phyloP scores from a whole-genome alignment of 2,329 filamentous ascomycete genomes.

The Neonectria punicea region DNA sequence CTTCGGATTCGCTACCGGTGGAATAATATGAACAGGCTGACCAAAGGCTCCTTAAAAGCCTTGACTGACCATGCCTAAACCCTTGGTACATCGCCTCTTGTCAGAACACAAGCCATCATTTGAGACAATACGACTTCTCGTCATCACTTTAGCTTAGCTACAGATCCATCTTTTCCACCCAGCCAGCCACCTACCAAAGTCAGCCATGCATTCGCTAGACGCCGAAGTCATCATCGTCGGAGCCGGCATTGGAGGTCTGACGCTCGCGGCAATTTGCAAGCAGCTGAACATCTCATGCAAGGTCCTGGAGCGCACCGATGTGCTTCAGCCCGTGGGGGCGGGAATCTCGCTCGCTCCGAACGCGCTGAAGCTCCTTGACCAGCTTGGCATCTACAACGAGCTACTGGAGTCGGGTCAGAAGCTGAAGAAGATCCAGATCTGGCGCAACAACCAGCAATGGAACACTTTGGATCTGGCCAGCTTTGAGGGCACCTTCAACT shows the following conservation, averaged over 20 bases:
- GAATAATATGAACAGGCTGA: not conserved
- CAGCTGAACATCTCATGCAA: constrained; percentile 22
- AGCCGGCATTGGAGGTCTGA: constrained; percentile 22
- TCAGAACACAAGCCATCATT: not conserved
- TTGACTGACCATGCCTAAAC: constrained; percentile 1
- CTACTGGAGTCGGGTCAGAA: constrained; percentile 20
- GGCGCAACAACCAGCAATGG: constrained; percentile 24
- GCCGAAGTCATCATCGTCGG: constrained; percentile 23
- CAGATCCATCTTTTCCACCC: not conserved
- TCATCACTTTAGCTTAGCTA: not conserved
- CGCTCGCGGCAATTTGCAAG: constrained; percentile 22
- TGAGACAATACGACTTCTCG: not conserved
- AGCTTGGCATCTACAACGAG: constrained; percentile 20
- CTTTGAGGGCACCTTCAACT: constrained; percentile 19
- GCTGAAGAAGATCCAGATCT: constrained; percentile 21
- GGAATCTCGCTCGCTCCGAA: constrained; percentile 24
- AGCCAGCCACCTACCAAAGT: not conserved
- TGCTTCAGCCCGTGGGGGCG: constrained; percentile 16
- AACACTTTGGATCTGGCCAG: constrained; percentile 17
- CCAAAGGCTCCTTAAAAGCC: not conserved
- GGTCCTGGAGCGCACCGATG: constrained; percentile 16
- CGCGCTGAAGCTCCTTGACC: constrained; percentile 20
- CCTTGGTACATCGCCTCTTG: not conserved
- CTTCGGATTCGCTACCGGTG: constrained; percentile 8
- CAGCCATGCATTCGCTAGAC: constrained; percentile 16